Evolutionary conservation across 2,329 filamentous ascomycete species (phyloP).

Genomic region (Fusarium sp.): DNA sequence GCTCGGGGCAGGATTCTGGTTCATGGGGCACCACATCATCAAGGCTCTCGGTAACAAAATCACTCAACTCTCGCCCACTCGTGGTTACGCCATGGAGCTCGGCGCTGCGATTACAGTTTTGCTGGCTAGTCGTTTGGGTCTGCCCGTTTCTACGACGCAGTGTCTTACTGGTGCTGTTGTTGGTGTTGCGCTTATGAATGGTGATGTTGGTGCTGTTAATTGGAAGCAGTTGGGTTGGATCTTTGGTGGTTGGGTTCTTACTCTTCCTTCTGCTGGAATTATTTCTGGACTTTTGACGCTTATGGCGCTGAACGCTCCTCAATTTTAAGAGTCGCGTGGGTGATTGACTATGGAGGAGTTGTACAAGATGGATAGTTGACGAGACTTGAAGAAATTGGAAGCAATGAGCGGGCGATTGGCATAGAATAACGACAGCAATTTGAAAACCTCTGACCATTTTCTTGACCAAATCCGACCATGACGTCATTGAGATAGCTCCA

Average conservation of each 20-base stretch:
- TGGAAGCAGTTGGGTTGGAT: neutral
- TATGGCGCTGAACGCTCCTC: neutral
- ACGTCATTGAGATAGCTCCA: no score
- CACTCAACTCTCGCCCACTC: neutral
- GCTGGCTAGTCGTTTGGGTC: neutral
- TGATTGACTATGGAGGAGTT: fast-evolving
- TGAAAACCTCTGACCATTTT: no score
- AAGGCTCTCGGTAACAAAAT: neutral
- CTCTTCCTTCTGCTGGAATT: neutral
- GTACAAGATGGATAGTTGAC: neutral
- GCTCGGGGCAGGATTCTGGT: neutral
- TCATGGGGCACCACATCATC: neutral
- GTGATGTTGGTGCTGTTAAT: neutral
- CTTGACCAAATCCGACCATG: no score
- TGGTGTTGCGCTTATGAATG: neutral
- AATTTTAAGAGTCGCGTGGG: neutral
- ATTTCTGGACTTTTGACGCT: neutral
- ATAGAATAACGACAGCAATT: no score
- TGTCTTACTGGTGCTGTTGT: neutral
- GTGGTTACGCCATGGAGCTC: neutral
- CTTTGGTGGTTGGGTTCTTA: neutral
- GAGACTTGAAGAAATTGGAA: fast-evolving
- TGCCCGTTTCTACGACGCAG: neutral
- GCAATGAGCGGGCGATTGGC: neutral
- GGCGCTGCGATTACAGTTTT: neutral